Percentiles rank a stretch among this genome's conserved stretches.
phyloP scores from a whole-genome alignment of 2,329 filamentous ascomycete species.

The Grosmannia clavigera region DNA sequence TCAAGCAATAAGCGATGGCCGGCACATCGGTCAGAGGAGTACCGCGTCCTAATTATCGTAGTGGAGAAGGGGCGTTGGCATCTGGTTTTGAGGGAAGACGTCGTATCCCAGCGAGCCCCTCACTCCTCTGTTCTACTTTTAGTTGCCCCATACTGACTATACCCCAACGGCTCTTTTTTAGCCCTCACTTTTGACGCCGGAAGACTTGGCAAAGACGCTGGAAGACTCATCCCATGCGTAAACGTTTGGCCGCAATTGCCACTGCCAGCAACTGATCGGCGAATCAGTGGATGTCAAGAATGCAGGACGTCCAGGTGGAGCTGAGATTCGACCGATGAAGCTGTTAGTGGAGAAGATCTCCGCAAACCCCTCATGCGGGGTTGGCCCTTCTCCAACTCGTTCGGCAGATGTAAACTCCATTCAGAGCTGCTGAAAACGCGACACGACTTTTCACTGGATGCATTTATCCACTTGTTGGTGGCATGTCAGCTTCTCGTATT shows the following conservation, averaged over 20 bases:
- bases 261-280: background rate
- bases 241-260: no score
- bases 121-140: no score
- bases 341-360: background rate
- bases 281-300: background rate
- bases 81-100: no score
- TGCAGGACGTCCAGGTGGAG: background rate
- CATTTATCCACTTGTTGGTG: background rate
- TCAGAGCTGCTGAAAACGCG: background rate
- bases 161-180: no score
- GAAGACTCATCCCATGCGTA: no score
- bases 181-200: no score
- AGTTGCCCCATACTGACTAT: no score
- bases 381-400: background rate
- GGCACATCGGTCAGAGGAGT: background rate
- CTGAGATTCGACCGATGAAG: background rate
- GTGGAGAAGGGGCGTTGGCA: background rate
- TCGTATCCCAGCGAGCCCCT: no score
- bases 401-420: slow-evolving; percentile 3
- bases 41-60: background rate
- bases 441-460: no score
- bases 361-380: background rate
- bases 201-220: no score
- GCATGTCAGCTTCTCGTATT: no score
- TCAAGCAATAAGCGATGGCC: background rate